phyloP scores from a whole-genome alignment of 176 grass and related monocot genomes.

The Raddia distichophylla region DNA sequence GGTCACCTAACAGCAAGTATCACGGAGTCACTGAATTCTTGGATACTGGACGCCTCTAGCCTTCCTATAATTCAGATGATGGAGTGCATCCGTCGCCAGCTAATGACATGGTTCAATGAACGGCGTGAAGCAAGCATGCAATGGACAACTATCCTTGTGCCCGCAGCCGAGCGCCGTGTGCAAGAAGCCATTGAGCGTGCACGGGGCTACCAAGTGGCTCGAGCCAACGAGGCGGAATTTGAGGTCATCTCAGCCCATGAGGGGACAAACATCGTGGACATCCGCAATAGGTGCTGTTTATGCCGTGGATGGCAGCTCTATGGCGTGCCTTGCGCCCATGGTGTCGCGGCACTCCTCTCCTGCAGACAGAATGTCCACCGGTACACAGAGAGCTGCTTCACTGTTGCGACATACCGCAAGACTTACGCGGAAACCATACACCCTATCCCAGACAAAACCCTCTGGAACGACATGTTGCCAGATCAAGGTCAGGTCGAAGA shows the following conservation, averaged over 20 bases:
- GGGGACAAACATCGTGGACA: constrained; percentile 87
- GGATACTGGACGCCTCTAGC: constrained; percentile 84
- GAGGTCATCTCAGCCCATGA: constrained; percentile 86
- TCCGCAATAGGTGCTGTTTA: constrained; percentile 87
- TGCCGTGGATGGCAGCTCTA: constrained; percentile 96
- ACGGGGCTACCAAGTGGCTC: constrained; percentile 79
- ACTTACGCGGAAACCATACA: constrained; percentile 95
- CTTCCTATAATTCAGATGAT: constrained; percentile 99
- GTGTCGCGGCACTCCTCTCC: constrained; percentile 85
- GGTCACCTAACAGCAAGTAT: constrained; percentile 90
- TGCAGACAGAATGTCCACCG: constrained; percentile 97
- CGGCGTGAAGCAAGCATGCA: constrained; percentile 91
- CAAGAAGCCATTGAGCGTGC: constrained; percentile 89
- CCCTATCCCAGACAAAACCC: constrained; percentile 87
- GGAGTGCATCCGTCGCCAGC: constrained; percentile 80
- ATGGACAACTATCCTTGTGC: constrained; percentile 85
- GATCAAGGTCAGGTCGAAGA: constrained; percentile 49
- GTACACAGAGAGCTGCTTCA: constrained; percentile 94
- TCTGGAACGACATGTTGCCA: constrained; percentile 60
- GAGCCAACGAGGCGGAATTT: constrained; percentile 90
- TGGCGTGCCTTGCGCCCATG: constrained; percentile 85
- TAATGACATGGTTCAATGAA: constrained; percentile 98
- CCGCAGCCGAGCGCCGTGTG: constrained; percentile 64
- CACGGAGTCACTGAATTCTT: constrained; percentile 67
- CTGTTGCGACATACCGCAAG: constrained; percentile 83